Percentiles rank a stretch among this genome's conserved stretches.
Conservation (phyloP, 306 rosid genomes). For the Morella rubra region DNA sequence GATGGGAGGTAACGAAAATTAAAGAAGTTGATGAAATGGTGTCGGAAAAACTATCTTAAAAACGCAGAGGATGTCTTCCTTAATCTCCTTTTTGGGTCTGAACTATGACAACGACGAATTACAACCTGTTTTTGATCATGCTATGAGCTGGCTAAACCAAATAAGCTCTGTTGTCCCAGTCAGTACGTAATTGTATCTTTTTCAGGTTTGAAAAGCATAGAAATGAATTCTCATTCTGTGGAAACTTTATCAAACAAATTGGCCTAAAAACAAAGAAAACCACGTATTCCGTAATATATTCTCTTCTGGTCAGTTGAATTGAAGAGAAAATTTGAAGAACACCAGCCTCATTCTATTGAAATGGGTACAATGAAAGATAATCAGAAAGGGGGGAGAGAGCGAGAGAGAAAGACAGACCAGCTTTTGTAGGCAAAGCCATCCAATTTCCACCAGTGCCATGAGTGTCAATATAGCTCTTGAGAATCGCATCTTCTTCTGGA, state of each 20-base stretch:
- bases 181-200: too few species aligned
- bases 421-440: slow-evolving; percentile 83
- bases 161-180: background rate
- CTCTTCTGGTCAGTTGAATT: background rate
- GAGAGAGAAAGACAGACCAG: slow-evolving; percentile 54
- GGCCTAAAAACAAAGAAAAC: background rate
- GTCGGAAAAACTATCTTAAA: background rate
- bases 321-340: slow-evolving; percentile 1
- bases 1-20: background rate
- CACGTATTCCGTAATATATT: background rate
- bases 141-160: background rate
- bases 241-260: background rate
- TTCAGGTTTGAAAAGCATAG: background rate
- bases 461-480: slow-evolving; percentile 53
- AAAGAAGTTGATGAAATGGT: background rate
- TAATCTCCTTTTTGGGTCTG: background rate
- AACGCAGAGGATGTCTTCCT: background rate
- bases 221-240: background rate
- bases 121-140: background rate
- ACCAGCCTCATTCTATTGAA: slow-evolving; percentile 2
- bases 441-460: slow-evolving; percentile 80
- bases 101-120: background rate
- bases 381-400: background rate
- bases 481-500: slow-evolving; percentile 81
- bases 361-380: slow-evolving; percentile 1